These are phyloP conservation scores for Gillenia trifoliata DNA, from an alignment of 306 rosid genomes.

Conservation along the genomic window DNA sequence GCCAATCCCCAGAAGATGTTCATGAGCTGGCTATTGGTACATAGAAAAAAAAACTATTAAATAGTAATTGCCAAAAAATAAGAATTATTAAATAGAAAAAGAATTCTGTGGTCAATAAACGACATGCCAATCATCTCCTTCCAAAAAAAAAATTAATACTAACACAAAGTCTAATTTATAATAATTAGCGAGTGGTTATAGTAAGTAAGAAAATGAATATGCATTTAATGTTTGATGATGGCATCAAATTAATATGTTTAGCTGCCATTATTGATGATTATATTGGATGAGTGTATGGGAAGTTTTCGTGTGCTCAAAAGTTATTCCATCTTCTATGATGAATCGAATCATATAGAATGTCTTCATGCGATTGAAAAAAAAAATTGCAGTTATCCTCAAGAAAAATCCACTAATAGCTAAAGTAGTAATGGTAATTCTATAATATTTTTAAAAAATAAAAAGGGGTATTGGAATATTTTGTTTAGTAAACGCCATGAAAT, in stretches of 20 bases:
- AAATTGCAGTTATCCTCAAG: not conserved
- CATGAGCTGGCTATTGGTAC: not conserved
- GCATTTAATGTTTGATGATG: not conserved
- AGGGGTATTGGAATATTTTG: too few species aligned
- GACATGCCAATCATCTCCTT: not conserved
- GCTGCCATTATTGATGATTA: too few species aligned
- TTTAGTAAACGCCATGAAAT: too few species aligned
- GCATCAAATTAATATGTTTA: too few species aligned
- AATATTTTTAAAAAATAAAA: too few species aligned
- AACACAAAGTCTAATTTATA: not conserved
- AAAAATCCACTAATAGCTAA: too few species aligned
- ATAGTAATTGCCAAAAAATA: not conserved
- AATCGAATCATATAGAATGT: not conserved
- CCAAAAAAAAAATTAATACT: not conserved
- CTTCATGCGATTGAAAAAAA: too few species aligned
- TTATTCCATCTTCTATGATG: not conserved
- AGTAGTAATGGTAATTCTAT: too few species aligned
- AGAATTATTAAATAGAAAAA: not conserved
- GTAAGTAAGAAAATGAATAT: not conserved
- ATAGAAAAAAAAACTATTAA: not conserved
- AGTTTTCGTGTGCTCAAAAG: not conserved
- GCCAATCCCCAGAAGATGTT: not conserved
- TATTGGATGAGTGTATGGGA: not conserved
- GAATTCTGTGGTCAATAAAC: too few species aligned
- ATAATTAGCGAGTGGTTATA: not conserved